Conservation (phyloP, 306 rosid species). For the Lathyrus oleraceus region DNA sequence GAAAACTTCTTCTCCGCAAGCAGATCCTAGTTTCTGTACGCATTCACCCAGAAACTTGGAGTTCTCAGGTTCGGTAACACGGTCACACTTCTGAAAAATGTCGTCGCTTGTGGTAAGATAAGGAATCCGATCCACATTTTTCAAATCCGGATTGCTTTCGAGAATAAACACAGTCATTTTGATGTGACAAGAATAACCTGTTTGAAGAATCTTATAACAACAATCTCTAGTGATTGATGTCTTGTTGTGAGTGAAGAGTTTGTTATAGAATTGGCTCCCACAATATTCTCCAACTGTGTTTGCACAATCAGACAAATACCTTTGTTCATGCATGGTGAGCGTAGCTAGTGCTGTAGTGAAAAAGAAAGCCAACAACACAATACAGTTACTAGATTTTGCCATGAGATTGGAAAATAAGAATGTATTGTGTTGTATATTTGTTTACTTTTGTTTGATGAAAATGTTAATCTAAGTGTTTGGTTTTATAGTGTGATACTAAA, state of each 20-base stretch:
- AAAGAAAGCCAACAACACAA: background rate
- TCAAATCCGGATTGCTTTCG: background rate
- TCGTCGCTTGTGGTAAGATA: background rate
- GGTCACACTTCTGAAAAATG: conserved; percentile 16
- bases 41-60: background rate
- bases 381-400: background rate
- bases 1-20: background rate
- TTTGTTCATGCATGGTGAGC: background rate
- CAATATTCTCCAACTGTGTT: background rate
- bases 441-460: background rate
- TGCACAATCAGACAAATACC: background rate
- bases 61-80: background rate
- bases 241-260: background rate
- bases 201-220: conserved; percentile 38
- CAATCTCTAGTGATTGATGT: background rate
- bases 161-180: background rate
- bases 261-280: background rate
- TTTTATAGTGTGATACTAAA: background rate
- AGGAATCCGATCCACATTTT: background rate
- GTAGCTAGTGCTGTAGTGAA: background rate
- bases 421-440: background rate
- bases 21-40: background rate
- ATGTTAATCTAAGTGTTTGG: background rate
- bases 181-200: conserved; percentile 23
- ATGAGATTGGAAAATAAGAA: background rate